A percentile compares a stretch with the other conserved stretches of the same genome.
Evolutionary conservation across 768 basidiomycete genomes (phyloP).

Genomic region (Polyporus arcularius): DNA sequence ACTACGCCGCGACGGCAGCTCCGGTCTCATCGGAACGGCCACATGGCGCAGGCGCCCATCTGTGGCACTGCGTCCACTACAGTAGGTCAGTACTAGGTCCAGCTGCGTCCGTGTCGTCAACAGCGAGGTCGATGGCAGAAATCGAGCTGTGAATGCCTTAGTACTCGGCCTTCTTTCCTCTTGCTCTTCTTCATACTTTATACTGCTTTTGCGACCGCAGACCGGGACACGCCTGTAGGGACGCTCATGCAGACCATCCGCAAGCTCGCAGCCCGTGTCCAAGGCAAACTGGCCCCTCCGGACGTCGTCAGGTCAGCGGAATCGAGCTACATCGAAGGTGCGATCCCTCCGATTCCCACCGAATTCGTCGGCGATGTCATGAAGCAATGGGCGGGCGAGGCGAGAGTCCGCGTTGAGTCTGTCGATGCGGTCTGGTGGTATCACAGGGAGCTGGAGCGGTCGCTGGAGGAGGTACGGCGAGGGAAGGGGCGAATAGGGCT

Average conservation of each 20-base stretch:
- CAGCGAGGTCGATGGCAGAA: too few species aligned
- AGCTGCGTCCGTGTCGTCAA: too few species aligned
- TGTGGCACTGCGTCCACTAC: too few species aligned
- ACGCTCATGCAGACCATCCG: neutral
- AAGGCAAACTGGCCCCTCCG: neutral
- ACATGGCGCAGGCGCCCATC: too few species aligned
- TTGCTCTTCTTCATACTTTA: too few species aligned
- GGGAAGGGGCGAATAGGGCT: conserved; percentile 1
- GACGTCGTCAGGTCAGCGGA: neutral
- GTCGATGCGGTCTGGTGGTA: conserved; percentile 15
- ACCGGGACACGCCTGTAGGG: too few species aligned
- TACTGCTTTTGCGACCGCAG: too few species aligned
- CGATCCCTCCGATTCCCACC: neutral
- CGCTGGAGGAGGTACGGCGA: neutral
- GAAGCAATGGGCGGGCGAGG: neutral
- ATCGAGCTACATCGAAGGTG: neutral
- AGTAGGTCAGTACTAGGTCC: too few species aligned
- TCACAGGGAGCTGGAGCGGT: neutral
- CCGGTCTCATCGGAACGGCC: too few species aligned
- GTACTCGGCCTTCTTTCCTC: too few species aligned
- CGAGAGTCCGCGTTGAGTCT: neutral
- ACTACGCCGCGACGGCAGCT: too few species aligned
- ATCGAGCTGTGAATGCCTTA: too few species aligned
- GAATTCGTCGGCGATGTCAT: conserved; percentile 2
- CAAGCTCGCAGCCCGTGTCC: neutral